Percentiles rank a stretch among this genome's conserved stretches.
Evolutionary conservation across 2,329 filamentous ascomycete species (phyloP).

Genomic region (Penicillium crustosum): DNA sequence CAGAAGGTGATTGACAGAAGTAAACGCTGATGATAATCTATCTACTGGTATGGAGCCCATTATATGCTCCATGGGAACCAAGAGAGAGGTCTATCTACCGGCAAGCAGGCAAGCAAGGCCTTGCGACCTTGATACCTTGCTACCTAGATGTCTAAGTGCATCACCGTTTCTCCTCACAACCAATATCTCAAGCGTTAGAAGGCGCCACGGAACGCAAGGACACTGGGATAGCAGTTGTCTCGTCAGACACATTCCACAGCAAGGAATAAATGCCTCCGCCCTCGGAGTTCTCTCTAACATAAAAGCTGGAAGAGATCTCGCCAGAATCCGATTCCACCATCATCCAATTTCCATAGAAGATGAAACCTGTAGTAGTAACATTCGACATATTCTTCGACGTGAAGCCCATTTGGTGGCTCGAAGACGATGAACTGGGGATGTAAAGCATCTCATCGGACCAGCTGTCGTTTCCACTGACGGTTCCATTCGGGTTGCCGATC

Average conservation of each 20-base stretch:
- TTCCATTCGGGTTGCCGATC: background rate
- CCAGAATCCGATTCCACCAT: background rate
- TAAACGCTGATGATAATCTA: too few relatives aligned
- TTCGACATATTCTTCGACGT: background rate
- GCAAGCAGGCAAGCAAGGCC: too few relatives aligned
- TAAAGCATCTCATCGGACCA: background rate
- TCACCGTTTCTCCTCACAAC: background rate
- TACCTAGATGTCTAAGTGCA: too few relatives aligned
- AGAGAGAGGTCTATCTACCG: too few relatives aligned
- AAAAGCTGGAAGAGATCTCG: background rate
- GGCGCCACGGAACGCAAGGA: background rate
- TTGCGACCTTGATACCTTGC: too few relatives aligned
- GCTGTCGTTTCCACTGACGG: background rate
- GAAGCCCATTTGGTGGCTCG: background rate
- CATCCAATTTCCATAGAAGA: background rate
- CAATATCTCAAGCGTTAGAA: background rate
- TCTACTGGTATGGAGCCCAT: too few relatives aligned
- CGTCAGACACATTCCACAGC: background rate
- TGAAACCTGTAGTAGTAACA: background rate
- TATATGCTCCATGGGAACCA: too few relatives aligned
- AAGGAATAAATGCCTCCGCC: background rate
- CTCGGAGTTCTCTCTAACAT: background rate
- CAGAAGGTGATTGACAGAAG: too few relatives aligned
- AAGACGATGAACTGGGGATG: background rate
- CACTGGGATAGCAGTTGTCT: background rate